Percentiles rank a stretch among this genome's conserved stretches.
Evolutionary conservation across 768 basidiomycete genomes (phyloP).

Genomic region (Amanita jacksonii): DNA sequence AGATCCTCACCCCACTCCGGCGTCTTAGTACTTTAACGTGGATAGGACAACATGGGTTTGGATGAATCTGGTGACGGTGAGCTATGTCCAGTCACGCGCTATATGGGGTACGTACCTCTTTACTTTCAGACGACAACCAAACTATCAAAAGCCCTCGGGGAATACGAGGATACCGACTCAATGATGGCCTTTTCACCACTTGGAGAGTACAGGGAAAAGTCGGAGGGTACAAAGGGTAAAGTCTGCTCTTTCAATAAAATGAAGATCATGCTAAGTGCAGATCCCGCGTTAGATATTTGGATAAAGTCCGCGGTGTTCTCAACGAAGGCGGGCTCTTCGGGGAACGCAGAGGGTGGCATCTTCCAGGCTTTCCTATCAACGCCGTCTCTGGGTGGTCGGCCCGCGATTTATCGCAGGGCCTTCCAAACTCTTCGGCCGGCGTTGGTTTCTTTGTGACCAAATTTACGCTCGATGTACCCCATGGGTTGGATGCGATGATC

Average conservation of each 20-base stretch:
- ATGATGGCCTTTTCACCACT: conserved; percentile 43
- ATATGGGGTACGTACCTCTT: not conserved
- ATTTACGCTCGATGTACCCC: conserved; percentile 52
- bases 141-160: conserved; percentile 68
- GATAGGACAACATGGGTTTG: conserved; percentile 78
- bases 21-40: not conserved
- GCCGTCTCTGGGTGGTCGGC: conserved; percentile 49
- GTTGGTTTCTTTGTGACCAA: conserved; percentile 78
- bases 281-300: conserved; percentile 47
- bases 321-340: conserved; percentile 69
- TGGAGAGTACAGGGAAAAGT: conserved; percentile 75
- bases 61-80: conserved; percentile 50
- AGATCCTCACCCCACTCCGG: not conserved
- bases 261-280: not conserved
- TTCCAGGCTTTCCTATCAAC: conserved; percentile 42
- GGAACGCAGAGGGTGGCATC: conserved; percentile 68
- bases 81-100: conserved; percentile 8
- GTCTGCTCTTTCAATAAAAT: conserved; percentile 6
- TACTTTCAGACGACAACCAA: conserved; percentile 30
- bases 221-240: conserved; percentile 58
- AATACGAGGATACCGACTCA: conserved; percentile 66
- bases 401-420: conserved; percentile 47
- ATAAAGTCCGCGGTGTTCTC: conserved; percentile 56
- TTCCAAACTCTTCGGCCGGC: conserved; percentile 51
- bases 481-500: conserved; percentile 54